phyloP scores from a whole-genome alignment of 2,329 filamentous ascomycete species.

The Colletotrichum abscissum region DNA sequence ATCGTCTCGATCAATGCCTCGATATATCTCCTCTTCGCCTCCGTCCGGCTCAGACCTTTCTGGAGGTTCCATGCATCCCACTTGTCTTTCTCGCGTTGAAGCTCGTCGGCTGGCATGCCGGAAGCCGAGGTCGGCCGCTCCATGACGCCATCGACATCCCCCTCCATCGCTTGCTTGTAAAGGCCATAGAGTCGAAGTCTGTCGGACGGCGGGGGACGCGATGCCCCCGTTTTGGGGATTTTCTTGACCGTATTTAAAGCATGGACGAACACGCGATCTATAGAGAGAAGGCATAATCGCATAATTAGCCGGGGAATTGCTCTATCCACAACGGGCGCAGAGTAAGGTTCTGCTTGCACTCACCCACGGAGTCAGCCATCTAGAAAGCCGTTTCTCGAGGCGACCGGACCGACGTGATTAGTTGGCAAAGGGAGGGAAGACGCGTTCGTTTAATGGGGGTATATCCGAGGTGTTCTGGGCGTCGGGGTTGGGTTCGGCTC shows the following conservation, averaged over 20 bases:
- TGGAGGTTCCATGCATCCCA: conserved; percentile 98
- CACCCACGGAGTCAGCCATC: conserved; percentile 54
- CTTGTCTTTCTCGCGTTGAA: conserved; percentile 72
- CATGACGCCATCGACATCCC: conserved; percentile 95
- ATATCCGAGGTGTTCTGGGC: conserved; percentile 21
- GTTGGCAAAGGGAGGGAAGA: neutral
- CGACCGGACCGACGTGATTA: neutral
- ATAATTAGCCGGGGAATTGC: conserved; percentile 35
- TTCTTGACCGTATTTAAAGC: conserved; percentile 99
- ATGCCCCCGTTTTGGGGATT: conserved; percentile 91
- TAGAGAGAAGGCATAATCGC: conserved; percentile 26
- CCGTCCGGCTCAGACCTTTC: conserved; percentile 83
- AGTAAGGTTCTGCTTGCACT: conserved; percentile 37
- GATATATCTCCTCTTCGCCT: conserved; percentile 94
- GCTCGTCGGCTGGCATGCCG: conserved; percentile 62
- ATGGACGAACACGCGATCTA: conserved; percentile 98
- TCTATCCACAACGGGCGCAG: conserved; percentile 38
- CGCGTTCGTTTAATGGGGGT: conserved; percentile 25
- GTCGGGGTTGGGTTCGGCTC: conserved; percentile 28
- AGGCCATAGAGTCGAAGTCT: conserved; percentile 94
- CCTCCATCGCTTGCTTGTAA: conserved; percentile 99
- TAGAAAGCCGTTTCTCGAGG: conserved; percentile 26
- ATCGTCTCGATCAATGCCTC: conserved; percentile 95
- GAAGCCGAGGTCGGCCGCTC: conserved; percentile 74
- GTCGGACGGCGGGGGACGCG: conserved; percentile 86